Evolutionary conservation across 805 yeast species (phyloP).

Genomic region (Grigorovia jiainica): DNA sequence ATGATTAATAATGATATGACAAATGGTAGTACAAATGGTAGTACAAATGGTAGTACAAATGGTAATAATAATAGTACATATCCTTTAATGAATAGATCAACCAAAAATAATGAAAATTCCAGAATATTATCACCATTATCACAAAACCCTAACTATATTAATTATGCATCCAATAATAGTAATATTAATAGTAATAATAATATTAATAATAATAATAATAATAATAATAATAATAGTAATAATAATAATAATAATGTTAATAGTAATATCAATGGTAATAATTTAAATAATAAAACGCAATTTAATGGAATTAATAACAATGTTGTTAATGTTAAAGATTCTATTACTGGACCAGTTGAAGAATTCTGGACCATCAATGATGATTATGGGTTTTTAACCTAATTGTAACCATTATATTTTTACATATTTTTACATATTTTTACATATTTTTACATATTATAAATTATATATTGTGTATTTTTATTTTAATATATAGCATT

Average conservation of each 20-base stretch:
- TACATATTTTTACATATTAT: background rate
- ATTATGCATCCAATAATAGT: background rate
- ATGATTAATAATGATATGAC: background rate
- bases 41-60: background rate
- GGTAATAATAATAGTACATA: background rate
- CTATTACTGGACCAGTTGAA: constrained; percentile 25
- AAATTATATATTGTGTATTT: too few relatives aligned
- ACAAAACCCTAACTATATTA: too few relatives aligned
- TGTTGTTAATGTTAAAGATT: background rate
- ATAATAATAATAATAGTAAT: constrained; percentile 3
- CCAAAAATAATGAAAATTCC: too few relatives aligned
- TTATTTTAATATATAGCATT: too few relatives aligned
- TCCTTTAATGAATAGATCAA: constrained; percentile 3
- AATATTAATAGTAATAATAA: background rate
- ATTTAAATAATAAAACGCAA: background rate
- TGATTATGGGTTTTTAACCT: constrained; percentile 39
- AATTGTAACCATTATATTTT: background rate
- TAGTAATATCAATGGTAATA: constrained; percentile 1
- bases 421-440: background rate
- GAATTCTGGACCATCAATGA: constrained; percentile 39
- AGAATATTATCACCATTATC: too few relatives aligned
- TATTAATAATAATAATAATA: background rate
- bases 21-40: background rate
- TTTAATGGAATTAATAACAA: background rate
- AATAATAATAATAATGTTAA: background rate